These are phyloP conservation scores for Curvularia verruculosa DNA, from an alignment of 2,329 filamentous ascomycete species.

Conservation along the genomic window DNA sequence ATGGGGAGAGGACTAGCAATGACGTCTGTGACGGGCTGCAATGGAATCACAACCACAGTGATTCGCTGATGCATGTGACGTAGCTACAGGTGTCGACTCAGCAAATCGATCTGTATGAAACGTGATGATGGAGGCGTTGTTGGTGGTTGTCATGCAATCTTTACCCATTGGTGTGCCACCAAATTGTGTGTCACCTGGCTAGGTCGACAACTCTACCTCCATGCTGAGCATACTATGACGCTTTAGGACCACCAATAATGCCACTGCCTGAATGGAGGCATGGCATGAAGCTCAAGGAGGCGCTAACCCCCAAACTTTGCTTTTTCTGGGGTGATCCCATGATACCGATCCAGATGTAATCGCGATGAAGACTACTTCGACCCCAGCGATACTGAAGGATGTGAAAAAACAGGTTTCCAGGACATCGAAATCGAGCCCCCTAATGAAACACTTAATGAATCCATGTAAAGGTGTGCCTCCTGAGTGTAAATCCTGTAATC, in stretches of 20 bases:
- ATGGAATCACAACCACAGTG: not conserved
- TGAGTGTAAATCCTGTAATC: not conserved
- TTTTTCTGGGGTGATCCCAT: not conserved
- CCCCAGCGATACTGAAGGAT: not conserved
- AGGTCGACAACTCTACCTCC: not conserved
- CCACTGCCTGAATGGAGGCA: not conserved
- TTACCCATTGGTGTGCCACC: conserved; percentile 3
- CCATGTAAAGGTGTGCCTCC: not conserved
- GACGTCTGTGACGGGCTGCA: not conserved
- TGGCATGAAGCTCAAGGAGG: too few species aligned
- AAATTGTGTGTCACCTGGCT: not conserved
- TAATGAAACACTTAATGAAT: not conserved
- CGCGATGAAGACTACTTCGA: not conserved
- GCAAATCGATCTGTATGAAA: not conserved
- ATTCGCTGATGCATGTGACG: not conserved
- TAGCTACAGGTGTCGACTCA: too few species aligned
- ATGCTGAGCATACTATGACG: not conserved
- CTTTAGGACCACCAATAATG: not conserved
- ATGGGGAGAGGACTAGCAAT: not conserved
- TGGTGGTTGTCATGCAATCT: not conserved
- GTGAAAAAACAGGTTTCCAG: conserved; percentile 1
- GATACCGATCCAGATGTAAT: not conserved
- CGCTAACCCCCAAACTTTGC: not conserved
- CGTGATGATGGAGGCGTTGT: not conserved
- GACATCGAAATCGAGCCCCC: not conserved